Percentiles rank a stretch among this genome's conserved stretches.
These are phyloP conservation scores for Solanum infundibuliforme DNA, from an alignment of 257 asterid species.

Conservation along the genomic window DNA sequence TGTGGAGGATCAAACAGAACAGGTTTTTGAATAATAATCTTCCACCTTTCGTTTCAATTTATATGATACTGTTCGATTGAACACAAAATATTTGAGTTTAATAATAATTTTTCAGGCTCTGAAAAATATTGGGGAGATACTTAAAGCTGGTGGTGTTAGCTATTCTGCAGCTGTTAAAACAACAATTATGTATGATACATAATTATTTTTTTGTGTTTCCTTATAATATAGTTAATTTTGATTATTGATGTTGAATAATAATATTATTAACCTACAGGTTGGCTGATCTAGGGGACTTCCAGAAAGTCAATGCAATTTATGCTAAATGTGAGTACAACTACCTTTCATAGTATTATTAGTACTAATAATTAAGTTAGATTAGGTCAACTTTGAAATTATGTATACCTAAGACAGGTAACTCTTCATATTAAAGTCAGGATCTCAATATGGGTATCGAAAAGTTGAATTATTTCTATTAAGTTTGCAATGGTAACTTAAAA, in stretches of 20 bases:
- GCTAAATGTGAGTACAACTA: slow-evolving; percentile 68
- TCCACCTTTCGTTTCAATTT: background rate
- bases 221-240: background rate
- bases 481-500: background rate
- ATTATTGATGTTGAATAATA: slow-evolving; percentile 5
- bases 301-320: slow-evolving; percentile 78
- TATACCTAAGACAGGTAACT: background rate
- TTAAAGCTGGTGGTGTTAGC: slow-evolving; percentile 83
- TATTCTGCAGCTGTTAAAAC: slow-evolving; percentile 91
- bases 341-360: background rate
- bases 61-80: rapidly evolving
- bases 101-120: slow-evolving; percentile 38
- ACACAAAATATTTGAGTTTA: background rate
- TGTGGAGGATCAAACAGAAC: slow-evolving; percentile 93
- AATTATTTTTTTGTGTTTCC: slow-evolving; percentile 1
- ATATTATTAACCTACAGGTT: slow-evolving; percentile 41
- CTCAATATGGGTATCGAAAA: background rate
- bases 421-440: background rate
- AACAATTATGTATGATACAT: slow-evolving; percentile 62
- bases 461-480: background rate
- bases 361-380: background rate
- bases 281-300: slow-evolving; percentile 92
- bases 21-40: slow-evolving; percentile 33
- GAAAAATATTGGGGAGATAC: slow-evolving; percentile 92
- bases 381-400: background rate